These are phyloP conservation scores for Vanilla planifolia DNA, from an alignment of 106 monocot genomes.

Conservation along the genomic window DNA sequence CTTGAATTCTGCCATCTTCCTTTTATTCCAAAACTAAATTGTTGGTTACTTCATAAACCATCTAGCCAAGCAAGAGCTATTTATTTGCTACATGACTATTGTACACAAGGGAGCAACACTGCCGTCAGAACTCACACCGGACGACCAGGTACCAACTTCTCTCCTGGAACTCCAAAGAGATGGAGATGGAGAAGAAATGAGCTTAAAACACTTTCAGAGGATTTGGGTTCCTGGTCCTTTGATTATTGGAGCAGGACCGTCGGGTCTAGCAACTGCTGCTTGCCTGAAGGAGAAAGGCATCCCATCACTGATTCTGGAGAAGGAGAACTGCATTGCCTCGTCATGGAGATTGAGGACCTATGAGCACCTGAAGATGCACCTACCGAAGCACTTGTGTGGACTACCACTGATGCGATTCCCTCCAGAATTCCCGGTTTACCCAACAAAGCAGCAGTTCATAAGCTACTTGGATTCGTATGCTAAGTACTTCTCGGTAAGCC, in stretches of 20 bases:
- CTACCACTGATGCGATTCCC: slow-evolving; percentile 73
- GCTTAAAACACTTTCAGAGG: slow-evolving; percentile 16
- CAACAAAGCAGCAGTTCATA: slow-evolving; percentile 64
- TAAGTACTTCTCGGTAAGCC: slow-evolving; percentile 38
- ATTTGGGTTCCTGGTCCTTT: slow-evolving; percentile 66
- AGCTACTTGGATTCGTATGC: slow-evolving; percentile 57
- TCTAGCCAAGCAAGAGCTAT: too few relatives aligned
- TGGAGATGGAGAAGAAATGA: slow-evolving; percentile 13
- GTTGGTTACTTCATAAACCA: too few relatives aligned
- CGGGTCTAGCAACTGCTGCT: slow-evolving; percentile 68
- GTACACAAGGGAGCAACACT: background rate
- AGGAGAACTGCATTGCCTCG: slow-evolving; percentile 52
- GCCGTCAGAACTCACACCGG: too few relatives aligned
- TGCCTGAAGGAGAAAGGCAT: slow-evolving; percentile 61
- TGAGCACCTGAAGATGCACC: slow-evolving; percentile 64
- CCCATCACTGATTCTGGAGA: slow-evolving; percentile 64
- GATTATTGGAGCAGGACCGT: slow-evolving; percentile 80
- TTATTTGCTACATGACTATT: background rate
- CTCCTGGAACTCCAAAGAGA: slow-evolving; percentile 1
- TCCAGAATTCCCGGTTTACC: slow-evolving; percentile 53
- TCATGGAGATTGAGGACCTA: slow-evolving; percentile 72
- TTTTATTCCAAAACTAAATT: too few relatives aligned
- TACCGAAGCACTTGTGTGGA: slow-evolving; percentile 78
- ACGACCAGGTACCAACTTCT: background rate
- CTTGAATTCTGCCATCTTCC: too few relatives aligned